Evolutionary conservation across 2,329 filamentous ascomycete species (phyloP), one percentile per base, ranked within the genome.

Genomic region (Colletotrichum acutatum): DNA sequence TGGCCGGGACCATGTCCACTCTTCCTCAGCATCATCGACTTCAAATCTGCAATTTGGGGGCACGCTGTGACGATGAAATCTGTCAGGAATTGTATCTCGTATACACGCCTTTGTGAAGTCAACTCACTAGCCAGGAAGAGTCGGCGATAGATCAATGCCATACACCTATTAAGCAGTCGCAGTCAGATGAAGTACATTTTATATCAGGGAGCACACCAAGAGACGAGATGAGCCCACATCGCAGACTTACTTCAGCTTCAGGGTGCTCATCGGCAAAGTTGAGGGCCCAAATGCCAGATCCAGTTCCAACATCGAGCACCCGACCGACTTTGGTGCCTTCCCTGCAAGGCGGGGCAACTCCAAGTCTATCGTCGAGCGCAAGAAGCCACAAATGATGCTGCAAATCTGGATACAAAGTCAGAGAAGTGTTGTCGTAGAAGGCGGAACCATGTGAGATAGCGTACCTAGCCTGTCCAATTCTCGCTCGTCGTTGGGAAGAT

Each of bases 221-320:
- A n/a, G n/a, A n/a, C n/a, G n/a, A n/a, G n/a, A n/a, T n/a, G n/a
- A n/a, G n/a, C n/a, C n/a, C n/a, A n/a, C n/a, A n/a, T n/a, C n/a
- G n/a, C n/a, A n/a, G 2, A 8, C 37, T 46, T 46, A 61, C 58
- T 6, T 81, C 68, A 1, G 79, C 77, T 6, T 78, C 76, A 1
- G 82, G 82, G 46, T 79, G 77, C 24, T 78, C 65, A 12, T 59
- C 54, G 77, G 77, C 84, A 75, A 86, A 83, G 63, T 87, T 85
- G 8, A 87, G 83, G 4, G 81, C 81, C 83, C 83, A 84, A 6
- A 79, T 76, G 16, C 85, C 86, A 6, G 85, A 87, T 0, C 86
- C 86, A 1, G 85, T 86, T 8, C 85, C 86, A 42, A 86, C 76
- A 76, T 88, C 86, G 3, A 88, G 79, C 9, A 84, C 78, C 1